Evolutionary conservation across 2,329 filamentous ascomycete species (phyloP).

Genomic region (Penicillium sp.): DNA sequence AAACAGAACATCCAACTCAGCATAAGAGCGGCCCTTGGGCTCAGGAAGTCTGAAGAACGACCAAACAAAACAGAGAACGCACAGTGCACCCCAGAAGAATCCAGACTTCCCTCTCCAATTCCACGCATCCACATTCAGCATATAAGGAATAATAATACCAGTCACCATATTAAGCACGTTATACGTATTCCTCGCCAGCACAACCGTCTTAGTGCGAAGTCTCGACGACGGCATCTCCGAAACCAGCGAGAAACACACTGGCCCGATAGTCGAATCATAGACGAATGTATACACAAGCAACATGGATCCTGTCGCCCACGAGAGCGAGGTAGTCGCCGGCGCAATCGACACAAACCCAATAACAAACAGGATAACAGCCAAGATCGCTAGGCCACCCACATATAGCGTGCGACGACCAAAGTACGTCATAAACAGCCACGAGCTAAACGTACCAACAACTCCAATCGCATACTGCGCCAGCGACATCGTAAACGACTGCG

Average conservation of each 20-base stretch:
- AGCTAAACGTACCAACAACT: constrained; percentile 51
- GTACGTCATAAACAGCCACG: constrained; percentile 47
- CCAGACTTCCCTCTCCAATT: constrained; percentile 78
- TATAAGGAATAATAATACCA: constrained; percentile 77
- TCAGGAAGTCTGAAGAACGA: constrained; percentile 75
- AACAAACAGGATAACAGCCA: constrained; percentile 14
- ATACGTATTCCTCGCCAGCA: constrained; percentile 51
- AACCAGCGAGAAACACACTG: constrained; percentile 54
- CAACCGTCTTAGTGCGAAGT: constrained; percentile 56
- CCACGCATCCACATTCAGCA: constrained; percentile 82
- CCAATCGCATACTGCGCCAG: constrained; percentile 62
- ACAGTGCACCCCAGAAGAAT: constrained; percentile 78
- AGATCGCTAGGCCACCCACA: constrained; percentile 27
- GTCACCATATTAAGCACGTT: constrained; percentile 46
- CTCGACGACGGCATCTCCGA: constrained; percentile 56
- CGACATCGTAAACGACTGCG: constrained; percentile 39
- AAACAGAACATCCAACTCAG: constrained; percentile 78
- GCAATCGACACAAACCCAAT: constrained; percentile 27
- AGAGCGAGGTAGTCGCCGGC: constrained; percentile 23
- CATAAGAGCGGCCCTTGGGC: constrained; percentile 72
- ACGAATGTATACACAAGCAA: constrained; percentile 55
- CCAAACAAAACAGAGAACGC: constrained; percentile 72
- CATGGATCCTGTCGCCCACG: constrained; percentile 47
- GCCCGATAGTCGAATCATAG: constrained; percentile 56
- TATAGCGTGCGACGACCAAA: constrained; percentile 45